Evolutionary conservation across 2,329 filamentous ascomycete genomes (phyloP).

Genomic region (Colletotrichum siamense): DNA sequence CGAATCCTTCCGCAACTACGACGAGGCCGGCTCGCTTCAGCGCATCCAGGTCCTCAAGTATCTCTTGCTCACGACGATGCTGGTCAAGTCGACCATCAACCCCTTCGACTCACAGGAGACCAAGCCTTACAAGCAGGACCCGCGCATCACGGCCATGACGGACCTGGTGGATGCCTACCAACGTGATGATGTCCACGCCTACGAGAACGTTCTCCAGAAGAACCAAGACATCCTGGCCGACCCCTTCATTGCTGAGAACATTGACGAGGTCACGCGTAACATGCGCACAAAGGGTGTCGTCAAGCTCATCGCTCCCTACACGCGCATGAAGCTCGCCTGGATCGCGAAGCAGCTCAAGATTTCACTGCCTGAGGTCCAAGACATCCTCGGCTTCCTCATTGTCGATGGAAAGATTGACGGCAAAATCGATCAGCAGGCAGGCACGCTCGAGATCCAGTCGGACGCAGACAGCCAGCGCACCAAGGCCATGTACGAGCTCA

Average conservation of each 20-base stretch:
- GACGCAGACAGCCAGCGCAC: slow-evolving; percentile 77
- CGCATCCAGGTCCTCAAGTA: slow-evolving; percentile 98
- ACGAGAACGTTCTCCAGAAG: slow-evolving; percentile 84
- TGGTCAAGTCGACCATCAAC: slow-evolving; percentile 98
- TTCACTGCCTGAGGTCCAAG: slow-evolving; percentile 83
- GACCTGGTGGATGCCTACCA: slow-evolving; percentile 97
- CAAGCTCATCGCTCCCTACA: slow-evolving; percentile 94
- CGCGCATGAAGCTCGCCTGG: slow-evolving; percentile 85
- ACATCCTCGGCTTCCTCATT: slow-evolving; percentile 95
- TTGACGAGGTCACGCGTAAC: slow-evolving; percentile 97
- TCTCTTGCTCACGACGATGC: slow-evolving; percentile 93
- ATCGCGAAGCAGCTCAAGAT: slow-evolving; percentile 90
- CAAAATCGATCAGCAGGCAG: slow-evolving; percentile 87
- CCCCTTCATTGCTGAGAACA: slow-evolving; percentile 97
- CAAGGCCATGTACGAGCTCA: slow-evolving; percentile 75
- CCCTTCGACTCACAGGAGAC: slow-evolving; percentile 99
- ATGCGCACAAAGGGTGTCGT: slow-evolving; percentile 96
- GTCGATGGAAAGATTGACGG: slow-evolving; percentile 87
- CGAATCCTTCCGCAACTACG: slow-evolving; percentile 98
- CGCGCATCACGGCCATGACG: slow-evolving; percentile 95
- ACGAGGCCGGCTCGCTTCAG: slow-evolving; percentile 95
- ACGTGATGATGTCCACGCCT: slow-evolving; percentile 89
- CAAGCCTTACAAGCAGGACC: slow-evolving; percentile 96
- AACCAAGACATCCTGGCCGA: slow-evolving; percentile 91
- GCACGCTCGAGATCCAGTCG: slow-evolving; percentile 81